Percentiles rank a stretch among this genome's conserved stretches.
These are phyloP conservation scores for Helianthus annuus DNA, from an alignment of 129 eudicot genomes.

Conservation along the genomic window HanXRQr2.0-SUNRISE NC_035443.2:66963017-66963516, in stretches of 20 bases:
- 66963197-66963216: conserved; percentile 58
- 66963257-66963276: conserved; percentile 2
- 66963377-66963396: conserved; percentile 31
- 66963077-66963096: conserved; percentile 35
- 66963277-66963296: not conserved
- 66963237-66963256: not conserved
- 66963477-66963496: conserved; percentile 40
- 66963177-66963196: conserved; percentile 40
- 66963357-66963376: conserved; percentile 37
- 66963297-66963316: conserved; percentile 38
- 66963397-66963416: conserved; percentile 32
- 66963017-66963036: conserved; percentile 65
- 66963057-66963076: conserved; percentile 52
- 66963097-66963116: conserved; percentile 37
- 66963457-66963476: conserved; percentile 18
- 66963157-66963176: conserved; percentile 56
- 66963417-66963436: conserved; percentile 18
- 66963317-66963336: conserved; percentile 52
- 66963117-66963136: conserved; percentile 55
- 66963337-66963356: conserved; percentile 39
- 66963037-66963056: conserved; percentile 58
- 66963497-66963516: not conserved
- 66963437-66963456: conserved; percentile 30
- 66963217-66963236: not conserved
- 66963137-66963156: conserved; percentile 54